phyloP scores from a whole-genome alignment of 1,284 basidiomycete species.

The Sporisorium sorghi region DNA sequence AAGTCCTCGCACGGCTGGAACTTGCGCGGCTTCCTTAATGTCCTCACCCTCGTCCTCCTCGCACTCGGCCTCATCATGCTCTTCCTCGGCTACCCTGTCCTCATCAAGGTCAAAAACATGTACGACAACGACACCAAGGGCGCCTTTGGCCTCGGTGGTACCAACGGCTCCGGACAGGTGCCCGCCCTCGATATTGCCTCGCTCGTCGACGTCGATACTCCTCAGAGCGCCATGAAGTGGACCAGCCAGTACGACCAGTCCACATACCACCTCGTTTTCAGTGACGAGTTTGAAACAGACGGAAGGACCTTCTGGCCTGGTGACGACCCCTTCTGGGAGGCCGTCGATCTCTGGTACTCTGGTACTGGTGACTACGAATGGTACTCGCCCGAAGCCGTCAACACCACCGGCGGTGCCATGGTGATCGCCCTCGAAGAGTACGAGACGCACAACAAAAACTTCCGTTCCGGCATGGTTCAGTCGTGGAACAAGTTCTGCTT shows the following conservation, averaged over 20 bases:
- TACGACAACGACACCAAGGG: constrained; percentile 52
- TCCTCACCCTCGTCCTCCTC: constrained; percentile 58
- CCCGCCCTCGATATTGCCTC: constrained; percentile 45
- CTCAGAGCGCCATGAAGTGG: constrained; percentile 33
- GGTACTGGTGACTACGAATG: constrained; percentile 68
- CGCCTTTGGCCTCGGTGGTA: constrained; percentile 77
- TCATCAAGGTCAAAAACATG: constrained; percentile 53
- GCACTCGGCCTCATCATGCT: constrained; percentile 58
- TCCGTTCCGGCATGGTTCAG: constrained; percentile 68
- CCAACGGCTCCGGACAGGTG: constrained; percentile 63
- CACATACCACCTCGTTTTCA: constrained; percentile 74
- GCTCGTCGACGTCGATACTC: constrained; percentile 62
- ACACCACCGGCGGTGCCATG: constrained; percentile 59
- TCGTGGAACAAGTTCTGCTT: constrained; percentile 70
- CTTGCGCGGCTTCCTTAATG: constrained; percentile 59
- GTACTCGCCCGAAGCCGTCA: constrained; percentile 68
- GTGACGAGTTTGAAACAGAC: constrained; percentile 81
- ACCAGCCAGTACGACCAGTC: constrained; percentile 36
- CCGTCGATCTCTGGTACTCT: constrained; percentile 67
- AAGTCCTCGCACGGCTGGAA: constrained; percentile 48
- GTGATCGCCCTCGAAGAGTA: constrained; percentile 58
- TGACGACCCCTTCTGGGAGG: constrained; percentile 68
- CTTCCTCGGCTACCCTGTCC: constrained; percentile 66
- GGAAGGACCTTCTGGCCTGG: constrained; percentile 74
- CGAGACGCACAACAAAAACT: constrained; percentile 62